Evolutionary conservation across 257 asterid species (phyloP).

Genomic region (Solanum sparsipilum): DNA sequence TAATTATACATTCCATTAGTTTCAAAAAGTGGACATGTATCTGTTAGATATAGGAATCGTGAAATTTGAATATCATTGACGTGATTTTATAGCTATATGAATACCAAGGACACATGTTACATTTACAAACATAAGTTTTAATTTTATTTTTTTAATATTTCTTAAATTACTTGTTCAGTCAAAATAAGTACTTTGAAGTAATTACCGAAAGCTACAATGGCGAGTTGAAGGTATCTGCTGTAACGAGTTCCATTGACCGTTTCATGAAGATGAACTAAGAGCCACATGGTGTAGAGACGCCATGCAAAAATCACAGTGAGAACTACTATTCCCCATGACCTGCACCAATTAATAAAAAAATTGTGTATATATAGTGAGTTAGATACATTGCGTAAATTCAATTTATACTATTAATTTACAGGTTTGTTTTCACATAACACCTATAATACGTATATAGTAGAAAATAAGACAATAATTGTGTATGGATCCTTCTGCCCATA

Average conservation of each 20-base stretch:
- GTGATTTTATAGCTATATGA: background rate
- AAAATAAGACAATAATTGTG: too few relatives aligned
- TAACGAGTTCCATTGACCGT: constrained; percentile 37
- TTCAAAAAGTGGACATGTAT: background rate
- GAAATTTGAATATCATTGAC: background rate
- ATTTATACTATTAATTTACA: too few relatives aligned
- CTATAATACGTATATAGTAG: too few relatives aligned
- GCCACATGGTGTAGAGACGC: constrained; percentile 67
- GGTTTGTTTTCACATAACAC: too few relatives aligned
- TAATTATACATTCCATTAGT: background rate
- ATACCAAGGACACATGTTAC: background rate
- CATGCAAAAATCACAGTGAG: constrained; percentile 29
- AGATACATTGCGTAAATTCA: background rate
- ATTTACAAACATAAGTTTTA: background rate
- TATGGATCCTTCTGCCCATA: too few relatives aligned
- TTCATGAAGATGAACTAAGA: constrained; percentile 53
- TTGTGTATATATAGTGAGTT: background rate
- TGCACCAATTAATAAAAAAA: background rate
- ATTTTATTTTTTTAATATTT: background rate
- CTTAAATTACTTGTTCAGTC: background rate
- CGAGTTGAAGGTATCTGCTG: constrained; percentile 55
- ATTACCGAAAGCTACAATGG: constrained; percentile 49
- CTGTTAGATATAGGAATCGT: background rate
- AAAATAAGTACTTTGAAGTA: background rate
- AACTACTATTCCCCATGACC: constrained; percentile 42